phyloP scores from a whole-genome alignment of 345 rosid genomes.

The Passiflora organensis region DNA sequence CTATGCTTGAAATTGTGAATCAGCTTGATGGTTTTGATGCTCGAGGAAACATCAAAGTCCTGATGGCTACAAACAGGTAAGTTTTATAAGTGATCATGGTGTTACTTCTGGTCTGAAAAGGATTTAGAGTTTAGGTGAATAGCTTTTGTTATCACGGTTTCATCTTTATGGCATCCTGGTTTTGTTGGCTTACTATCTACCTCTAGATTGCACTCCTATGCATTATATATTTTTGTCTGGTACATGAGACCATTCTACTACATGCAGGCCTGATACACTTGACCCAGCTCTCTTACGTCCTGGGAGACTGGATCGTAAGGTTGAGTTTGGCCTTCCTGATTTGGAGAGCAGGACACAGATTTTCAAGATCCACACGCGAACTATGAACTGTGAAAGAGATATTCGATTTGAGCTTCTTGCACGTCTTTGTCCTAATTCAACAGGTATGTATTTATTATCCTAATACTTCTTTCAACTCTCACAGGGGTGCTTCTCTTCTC shows the following conservation, averaged over 20 bases:
- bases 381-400: conserved; percentile 90
- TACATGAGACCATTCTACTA: neutral
- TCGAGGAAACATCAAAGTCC: conserved; percentile 96
- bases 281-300: conserved; percentile 96
- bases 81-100: too few species aligned
- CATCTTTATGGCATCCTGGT: neutral
- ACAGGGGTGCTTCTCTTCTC: too few species aligned
- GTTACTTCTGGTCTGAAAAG: neutral
- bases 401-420: conserved; percentile 90
- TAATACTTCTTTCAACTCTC: neutral
- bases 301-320: conserved; percentile 87
- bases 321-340: conserved; percentile 93
- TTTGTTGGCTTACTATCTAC: neutral
- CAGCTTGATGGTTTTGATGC: conserved; percentile 92
- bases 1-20: conserved; percentile 86
- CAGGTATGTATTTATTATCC: conserved; percentile 39
- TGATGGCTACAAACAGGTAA: conserved; percentile 99
- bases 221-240: neutral
- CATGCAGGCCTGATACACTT: conserved; percentile 75
- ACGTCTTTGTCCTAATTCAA: conserved; percentile 90
- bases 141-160: too few species aligned
- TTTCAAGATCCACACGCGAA: conserved; percentile 86
- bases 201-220: neutral
- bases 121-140: neutral
- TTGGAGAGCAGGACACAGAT: conserved; percentile 90